A percentile compares a stretch with the other conserved stretches of the same genome.
Conservation (phyloP, 768 basidiomycete species). For the Mycena capillaripes region DNA sequence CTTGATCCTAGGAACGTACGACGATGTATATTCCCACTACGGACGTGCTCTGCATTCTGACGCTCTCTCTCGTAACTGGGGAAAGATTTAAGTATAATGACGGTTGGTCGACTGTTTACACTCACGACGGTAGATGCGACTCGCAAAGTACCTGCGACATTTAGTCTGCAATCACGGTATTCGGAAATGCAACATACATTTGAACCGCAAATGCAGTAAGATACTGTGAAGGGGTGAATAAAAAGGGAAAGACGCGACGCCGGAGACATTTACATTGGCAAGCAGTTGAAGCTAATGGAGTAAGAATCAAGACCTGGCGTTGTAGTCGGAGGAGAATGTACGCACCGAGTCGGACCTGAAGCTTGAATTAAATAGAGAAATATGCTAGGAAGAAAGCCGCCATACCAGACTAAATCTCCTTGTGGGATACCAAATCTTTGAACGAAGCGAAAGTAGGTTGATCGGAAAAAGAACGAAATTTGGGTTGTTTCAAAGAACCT, state of each 20-base stretch:
- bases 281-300: constrained; percentile 26
- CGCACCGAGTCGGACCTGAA: constrained; percentile 30
- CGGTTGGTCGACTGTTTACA: too few relatives aligned
- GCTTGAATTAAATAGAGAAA: not conserved
- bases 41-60: not conserved
- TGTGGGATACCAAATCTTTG: not conserved
- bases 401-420: constrained; percentile 29
- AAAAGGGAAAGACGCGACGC: not conserved
- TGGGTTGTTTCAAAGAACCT: constrained; percentile 30
- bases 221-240: constrained; percentile 7
- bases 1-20: not conserved
- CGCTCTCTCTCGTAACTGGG: constrained; percentile 12
- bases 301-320: not conserved
- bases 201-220: constrained; percentile 30
- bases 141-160: constrained; percentile 23
- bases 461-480: constrained; percentile 18
- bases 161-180: not conserved
- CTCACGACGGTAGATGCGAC: constrained; percentile 22
- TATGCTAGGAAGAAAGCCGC: not conserved
- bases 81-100: not conserved
- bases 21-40: constrained; percentile 8
- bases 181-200: not conserved
- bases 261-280: constrained; percentile 13
- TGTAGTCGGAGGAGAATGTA: not conserved
- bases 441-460: constrained; percentile 20